phyloP scores from a whole-genome alignment of 441 rosid genomes.

The Gossypium gossypioides region DNA sequence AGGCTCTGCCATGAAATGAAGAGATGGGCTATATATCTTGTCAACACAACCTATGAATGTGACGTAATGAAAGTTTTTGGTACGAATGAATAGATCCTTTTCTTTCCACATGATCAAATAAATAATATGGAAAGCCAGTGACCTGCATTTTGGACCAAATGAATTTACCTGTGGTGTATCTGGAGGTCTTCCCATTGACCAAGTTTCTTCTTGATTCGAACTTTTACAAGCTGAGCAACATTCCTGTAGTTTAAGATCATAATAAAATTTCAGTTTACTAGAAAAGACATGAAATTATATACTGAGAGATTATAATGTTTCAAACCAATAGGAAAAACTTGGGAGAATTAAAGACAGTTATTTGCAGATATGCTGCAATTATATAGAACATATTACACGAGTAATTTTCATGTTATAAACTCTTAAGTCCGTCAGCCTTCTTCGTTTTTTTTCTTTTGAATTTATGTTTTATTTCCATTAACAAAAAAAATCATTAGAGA shows the following conservation, averaged over 20 bases:
- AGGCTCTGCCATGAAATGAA: too few species aligned
- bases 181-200: constrained; percentile 63
- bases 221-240: constrained; percentile 69
- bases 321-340: not conserved
- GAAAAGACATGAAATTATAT: not conserved
- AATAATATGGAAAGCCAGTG: not conserved
- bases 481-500: constrained; percentile 1
- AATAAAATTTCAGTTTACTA: constrained; percentile 5
- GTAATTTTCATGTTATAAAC: not conserved
- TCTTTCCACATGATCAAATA: not conserved
- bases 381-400: not conserved
- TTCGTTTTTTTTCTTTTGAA: not conserved
- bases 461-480: not conserved
- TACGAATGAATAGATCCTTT: not conserved
- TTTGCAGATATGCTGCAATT: not conserved
- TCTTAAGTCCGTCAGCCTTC: not conserved
- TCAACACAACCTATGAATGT: too few species aligned
- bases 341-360: not conserved
- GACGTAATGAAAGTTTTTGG: not conserved
- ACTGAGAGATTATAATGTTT: not conserved
- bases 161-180: constrained; percentile 52
- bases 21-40: too few species aligned
- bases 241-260: constrained; percentile 34
- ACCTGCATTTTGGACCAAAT: not conserved
- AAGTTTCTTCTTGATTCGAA: constrained; percentile 49